Conservation (phyloP, 306 rosid species). For the Pterocarpus santalinus region DNA sequence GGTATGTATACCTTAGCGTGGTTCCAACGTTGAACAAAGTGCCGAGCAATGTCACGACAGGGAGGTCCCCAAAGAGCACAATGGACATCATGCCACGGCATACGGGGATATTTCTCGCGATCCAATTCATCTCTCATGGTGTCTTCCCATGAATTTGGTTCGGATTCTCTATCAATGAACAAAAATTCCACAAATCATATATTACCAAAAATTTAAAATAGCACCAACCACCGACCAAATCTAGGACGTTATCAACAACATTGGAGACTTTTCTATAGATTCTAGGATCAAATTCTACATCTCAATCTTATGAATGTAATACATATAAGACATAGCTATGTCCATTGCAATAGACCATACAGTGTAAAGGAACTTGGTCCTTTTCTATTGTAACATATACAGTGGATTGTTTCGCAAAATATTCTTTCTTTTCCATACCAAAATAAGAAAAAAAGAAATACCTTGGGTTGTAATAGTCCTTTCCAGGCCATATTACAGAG, state of each 20-base stretch:
- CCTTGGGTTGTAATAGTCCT: slow-evolving; percentile 99
- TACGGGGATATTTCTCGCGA: slow-evolving; percentile 89
- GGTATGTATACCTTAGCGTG: slow-evolving; percentile 81
- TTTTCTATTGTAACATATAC: neutral
- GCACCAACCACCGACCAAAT: slow-evolving; percentile 9
- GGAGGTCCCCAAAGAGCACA: slow-evolving; percentile 99
- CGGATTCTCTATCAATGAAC: slow-evolving; percentile 77
- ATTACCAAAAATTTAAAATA: slow-evolving; percentile 12
- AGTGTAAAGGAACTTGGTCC: slow-evolving; percentile 11
- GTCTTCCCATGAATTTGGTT: slow-evolving; percentile 99
- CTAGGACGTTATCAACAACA: slow-evolving; percentile 29
- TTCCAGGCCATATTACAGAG: slow-evolving; percentile 92
- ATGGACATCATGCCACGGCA: slow-evolving; percentile 99
- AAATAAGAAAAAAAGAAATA: slow-evolving; percentile 44
- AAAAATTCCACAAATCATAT: slow-evolving; percentile 26
- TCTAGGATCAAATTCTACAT: slow-evolving; percentile 14
- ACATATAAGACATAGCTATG: slow-evolving; percentile 21
- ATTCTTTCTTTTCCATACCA: neutral
- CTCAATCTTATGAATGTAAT: slow-evolving; percentile 32
- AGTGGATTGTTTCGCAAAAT: slow-evolving; percentile 36
- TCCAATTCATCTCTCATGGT: slow-evolving; percentile 96
- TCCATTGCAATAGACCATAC: slow-evolving; percentile 17
- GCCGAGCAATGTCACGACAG: slow-evolving; percentile 95
- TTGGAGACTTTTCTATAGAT: slow-evolving; percentile 12
- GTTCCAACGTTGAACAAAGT: slow-evolving; percentile 99